Percentiles rank a stretch among this genome's conserved stretches.
phyloP scores from a whole-genome alignment of 208 protist species.

The Trypanosoma theileri region DNA sequence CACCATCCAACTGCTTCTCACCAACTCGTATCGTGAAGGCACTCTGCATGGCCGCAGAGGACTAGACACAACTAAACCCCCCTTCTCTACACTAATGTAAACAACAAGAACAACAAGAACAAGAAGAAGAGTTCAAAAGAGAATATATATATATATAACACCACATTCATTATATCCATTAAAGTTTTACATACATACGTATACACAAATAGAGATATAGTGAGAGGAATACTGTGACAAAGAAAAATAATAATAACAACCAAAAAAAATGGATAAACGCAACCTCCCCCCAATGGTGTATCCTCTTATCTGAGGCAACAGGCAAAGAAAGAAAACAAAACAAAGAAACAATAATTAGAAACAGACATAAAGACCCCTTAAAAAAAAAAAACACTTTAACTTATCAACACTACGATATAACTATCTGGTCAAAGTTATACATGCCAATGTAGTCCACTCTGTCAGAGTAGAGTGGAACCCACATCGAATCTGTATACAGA shows the following conservation, averaged over 20 bases:
- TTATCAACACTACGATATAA: not conserved
- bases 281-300: too few species aligned
- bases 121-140: not conserved
- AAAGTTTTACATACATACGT: too few species aligned
- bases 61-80: not conserved
- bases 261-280: too few species aligned
- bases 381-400: too few species aligned
- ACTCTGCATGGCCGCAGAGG: constrained; percentile 24
- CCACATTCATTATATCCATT: too few species aligned
- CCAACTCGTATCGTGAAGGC: constrained; percentile 72
- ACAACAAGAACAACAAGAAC: not conserved
- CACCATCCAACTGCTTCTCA: constrained; percentile 37
- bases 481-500: constrained; percentile 46
- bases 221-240: too few species aligned
- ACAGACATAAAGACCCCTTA: too few species aligned
- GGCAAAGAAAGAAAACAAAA: too few species aligned
- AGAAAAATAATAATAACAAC: too few species aligned
- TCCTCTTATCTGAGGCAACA: too few species aligned
- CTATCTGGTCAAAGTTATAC: constrained; percentile 26
- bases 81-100: not conserved
- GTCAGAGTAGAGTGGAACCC: constrained; percentile 21
- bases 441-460: not conserved
- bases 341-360: too few species aligned
- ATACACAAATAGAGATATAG: too few species aligned
- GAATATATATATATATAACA: not conserved